Evolutionary conservation across 768 basidiomycete species (phyloP).

Genomic region (Podaxis carcinomalis): DNA sequence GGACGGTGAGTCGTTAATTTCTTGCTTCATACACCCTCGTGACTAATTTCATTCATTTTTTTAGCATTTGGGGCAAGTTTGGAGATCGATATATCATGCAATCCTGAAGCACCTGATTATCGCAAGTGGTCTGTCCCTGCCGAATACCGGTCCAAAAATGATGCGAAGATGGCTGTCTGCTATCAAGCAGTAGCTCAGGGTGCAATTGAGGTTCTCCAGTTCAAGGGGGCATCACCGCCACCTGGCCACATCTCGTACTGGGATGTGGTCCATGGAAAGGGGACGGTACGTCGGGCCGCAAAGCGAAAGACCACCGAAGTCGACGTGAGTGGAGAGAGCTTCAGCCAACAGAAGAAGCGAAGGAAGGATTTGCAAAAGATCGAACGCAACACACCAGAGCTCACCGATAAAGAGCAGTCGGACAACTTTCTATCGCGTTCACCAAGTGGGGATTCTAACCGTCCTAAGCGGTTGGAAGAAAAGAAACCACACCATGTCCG

Average conservation of each 20-base stretch:
- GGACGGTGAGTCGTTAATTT: slow-evolving; percentile 38
- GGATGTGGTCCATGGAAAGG: slow-evolving; percentile 17
- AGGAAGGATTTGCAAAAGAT: slow-evolving; percentile 4
- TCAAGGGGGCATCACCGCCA: slow-evolving; percentile 39
- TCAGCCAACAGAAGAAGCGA: slow-evolving; percentile 1
- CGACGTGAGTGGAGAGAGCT: background rate
- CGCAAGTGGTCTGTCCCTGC: slow-evolving; percentile 41
- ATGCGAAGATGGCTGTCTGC: slow-evolving; percentile 58
- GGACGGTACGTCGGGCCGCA: background rate
- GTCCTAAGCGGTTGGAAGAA: background rate
- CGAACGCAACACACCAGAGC: background rate
- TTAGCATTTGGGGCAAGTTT: slow-evolving; percentile 2
- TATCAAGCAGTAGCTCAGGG: slow-evolving; percentile 51
- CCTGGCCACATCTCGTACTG: slow-evolving; percentile 37
- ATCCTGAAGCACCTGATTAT: slow-evolving; percentile 1
- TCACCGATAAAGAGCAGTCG: background rate
- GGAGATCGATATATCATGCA: slow-evolving; percentile 5
- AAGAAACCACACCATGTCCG: background rate
- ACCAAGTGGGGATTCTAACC: background rate
- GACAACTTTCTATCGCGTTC: background rate
- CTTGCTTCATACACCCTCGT: background rate
- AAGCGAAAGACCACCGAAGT: background rate
- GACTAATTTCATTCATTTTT: background rate
- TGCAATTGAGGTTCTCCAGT: slow-evolving; percentile 56
- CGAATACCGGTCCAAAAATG: slow-evolving; percentile 53